Conservation (phyloP, 108 stramenopile species). For the Skeletonema tropicum region DNA sequence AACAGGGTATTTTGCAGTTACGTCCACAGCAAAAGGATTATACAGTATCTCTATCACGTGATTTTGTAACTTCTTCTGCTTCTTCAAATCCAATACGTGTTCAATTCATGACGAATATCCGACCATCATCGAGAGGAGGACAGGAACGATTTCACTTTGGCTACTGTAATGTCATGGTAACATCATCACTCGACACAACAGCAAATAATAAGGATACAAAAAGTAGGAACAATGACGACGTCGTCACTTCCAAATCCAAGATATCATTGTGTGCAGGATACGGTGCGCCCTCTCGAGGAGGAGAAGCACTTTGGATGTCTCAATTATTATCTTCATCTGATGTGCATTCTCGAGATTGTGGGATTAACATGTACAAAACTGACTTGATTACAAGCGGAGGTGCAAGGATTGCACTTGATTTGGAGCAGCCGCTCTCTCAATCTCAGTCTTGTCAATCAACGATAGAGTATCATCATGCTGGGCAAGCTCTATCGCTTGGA, state of each 20-base stretch:
- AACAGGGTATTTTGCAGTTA: slow-evolving; percentile 3
- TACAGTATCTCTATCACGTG: slow-evolving; percentile 17
- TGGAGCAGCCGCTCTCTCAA: slow-evolving; percentile 24
- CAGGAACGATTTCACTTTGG: background rate
- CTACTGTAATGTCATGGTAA: background rate
- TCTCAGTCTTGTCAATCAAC: slow-evolving; percentile 27
- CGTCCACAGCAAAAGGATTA: slow-evolving; percentile 2
- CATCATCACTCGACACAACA: slow-evolving; percentile 10
- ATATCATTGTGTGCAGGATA: slow-evolving; percentile 28
- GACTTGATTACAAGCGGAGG: background rate
- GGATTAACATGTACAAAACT: slow-evolving; percentile 15
- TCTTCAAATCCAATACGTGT: slow-evolving; percentile 10
- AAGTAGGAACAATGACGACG: no score
- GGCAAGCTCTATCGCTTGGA: slow-evolving; percentile 24
- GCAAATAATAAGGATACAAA: no score
- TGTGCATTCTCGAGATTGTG: slow-evolving; percentile 18
- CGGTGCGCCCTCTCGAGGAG: slow-evolving; percentile 19
- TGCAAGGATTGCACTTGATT: slow-evolving; percentile 22
- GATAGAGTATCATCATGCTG: slow-evolving; percentile 29
- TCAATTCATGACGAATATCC: slow-evolving; percentile 7
- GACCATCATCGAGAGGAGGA: background rate
- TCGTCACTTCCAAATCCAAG: no score
- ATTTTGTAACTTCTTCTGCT: background rate
- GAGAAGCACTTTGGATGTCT: slow-evolving; percentile 14
- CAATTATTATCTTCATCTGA: slow-evolving; percentile 12